Evolutionary conservation across 305 asterid species (phyloP).

Genomic region (Rubia balearica): DNA sequence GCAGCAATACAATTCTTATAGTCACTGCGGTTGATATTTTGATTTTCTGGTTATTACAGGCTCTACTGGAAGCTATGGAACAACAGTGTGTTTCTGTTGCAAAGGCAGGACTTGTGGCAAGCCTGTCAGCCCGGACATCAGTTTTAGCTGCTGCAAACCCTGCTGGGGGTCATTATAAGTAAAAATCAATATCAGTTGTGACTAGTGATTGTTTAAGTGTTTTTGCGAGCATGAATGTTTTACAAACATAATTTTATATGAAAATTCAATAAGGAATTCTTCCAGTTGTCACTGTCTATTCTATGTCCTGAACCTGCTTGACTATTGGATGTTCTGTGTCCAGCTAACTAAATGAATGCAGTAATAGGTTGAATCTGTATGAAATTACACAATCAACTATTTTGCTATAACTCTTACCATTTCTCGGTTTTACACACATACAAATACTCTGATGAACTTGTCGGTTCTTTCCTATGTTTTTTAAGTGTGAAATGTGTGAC

Average conservation of each 20-base stretch:
- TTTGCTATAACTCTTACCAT: neutral
- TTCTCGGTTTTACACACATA: neutral
- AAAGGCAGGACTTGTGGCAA: conserved; percentile 98
- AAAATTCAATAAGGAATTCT: conserved; percentile 1
- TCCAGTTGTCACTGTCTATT: neutral
- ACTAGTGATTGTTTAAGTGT: neutral
- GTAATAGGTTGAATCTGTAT: neutral
- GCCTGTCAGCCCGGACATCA: conserved; percentile 94
- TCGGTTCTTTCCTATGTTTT: neutral
- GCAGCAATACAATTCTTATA: conserved; percentile 6
- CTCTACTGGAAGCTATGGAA: conserved; percentile 98
- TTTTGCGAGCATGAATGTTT: neutral
- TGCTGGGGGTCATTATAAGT: conserved; percentile 94
- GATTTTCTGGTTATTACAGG: conserved; percentile 40
- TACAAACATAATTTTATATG: neutral
- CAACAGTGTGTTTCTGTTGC: conserved; percentile 99
- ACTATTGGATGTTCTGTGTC: neutral
- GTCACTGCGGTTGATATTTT: conserved; percentile 12
- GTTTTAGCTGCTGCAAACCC: conserved; percentile 99
- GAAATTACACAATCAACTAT: neutral
- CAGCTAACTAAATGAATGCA: neutral
- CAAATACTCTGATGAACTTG: neutral
- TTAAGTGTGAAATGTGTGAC: neutral
- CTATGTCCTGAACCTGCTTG: conserved; percentile 8
- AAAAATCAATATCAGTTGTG: conserved; percentile 17